Conservation (phyloP, 345 rosid genomes). For the Eucalyptus coolabah region DNA sequence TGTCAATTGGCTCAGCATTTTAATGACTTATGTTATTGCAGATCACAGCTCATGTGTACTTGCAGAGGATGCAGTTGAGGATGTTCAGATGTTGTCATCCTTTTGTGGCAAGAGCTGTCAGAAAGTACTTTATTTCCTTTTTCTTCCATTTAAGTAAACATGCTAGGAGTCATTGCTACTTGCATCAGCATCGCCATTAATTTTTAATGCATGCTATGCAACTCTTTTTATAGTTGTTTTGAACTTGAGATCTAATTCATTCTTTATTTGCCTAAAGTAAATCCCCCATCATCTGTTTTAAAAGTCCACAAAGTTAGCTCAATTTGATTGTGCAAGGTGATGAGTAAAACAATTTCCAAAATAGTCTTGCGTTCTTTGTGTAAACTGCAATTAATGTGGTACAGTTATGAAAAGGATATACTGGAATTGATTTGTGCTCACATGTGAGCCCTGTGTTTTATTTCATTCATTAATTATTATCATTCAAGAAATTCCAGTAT, state of each 20-base stretch:
- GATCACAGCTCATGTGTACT: slow-evolving; percentile 64
- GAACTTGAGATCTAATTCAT: background rate
- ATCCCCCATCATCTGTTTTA: background rate
- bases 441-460: background rate
- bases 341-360: background rate
- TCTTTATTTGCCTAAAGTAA: background rate
- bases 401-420: background rate
- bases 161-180: background rate
- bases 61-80: slow-evolving; percentile 11
- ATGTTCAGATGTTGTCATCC: slow-evolving; percentile 8
- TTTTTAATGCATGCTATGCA: background rate
- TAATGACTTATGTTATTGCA: slow-evolving; percentile 19
- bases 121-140: slow-evolving; percentile 40
- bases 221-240: background rate
- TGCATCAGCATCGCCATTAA: background rate
- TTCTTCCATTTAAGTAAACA: background rate
- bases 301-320: background rate
- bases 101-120: slow-evolving; percentile 82
- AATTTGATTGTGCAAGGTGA: background rate
- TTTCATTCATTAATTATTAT: background rate
- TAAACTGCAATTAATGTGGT: background rate
- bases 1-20: background rate
- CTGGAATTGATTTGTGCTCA: background rate
- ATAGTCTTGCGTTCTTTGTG: background rate
- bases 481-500: background rate